A percentile compares a stretch with the other conserved stretches of the same genome.
These are phyloP conservation scores for Aspergillus sp. DNA, from an alignment of 2,329 filamentous ascomycete genomes.

Conservation along the genomic window DNA sequence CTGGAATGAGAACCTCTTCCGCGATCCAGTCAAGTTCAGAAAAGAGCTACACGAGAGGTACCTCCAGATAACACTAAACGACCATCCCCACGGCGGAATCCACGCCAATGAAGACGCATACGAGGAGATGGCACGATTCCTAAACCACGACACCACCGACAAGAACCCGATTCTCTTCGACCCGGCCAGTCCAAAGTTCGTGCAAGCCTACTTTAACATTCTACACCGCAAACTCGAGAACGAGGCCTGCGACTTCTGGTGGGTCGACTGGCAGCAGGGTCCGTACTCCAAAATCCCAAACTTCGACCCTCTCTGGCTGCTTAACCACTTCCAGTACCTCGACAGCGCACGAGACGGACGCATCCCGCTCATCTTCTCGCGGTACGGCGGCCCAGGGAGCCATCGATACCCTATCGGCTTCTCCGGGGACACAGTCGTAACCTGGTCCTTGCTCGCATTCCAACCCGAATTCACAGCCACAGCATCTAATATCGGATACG, in stretches of 20 bases:
- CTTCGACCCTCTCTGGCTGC: conserved; percentile 63
- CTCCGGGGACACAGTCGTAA: conserved; percentile 61
- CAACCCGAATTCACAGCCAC: conserved; percentile 68
- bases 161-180: conserved; percentile 58
- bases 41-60: conserved; percentile 52
- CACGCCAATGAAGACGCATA: conserved; percentile 59
- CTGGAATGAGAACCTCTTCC: conserved; percentile 61
- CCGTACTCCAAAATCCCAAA: conserved; percentile 55
- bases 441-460: conserved; percentile 62
- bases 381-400: conserved; percentile 62
- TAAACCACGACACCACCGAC: conserved; percentile 52
- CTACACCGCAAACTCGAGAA: conserved; percentile 58
- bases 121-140: conserved; percentile 52
- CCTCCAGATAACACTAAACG: conserved; percentile 59
- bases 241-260: conserved; percentile 63
- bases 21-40: conserved; percentile 55
- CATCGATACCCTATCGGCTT: conserved; percentile 67
- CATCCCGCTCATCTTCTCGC: conserved; percentile 56
- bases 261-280: conserved; percentile 69
- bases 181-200: conserved; percentile 53
- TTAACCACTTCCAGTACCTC: conserved; percentile 65
- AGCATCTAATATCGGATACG: conserved; percentile 66
- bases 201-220: conserved; percentile 60
- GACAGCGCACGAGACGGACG: conserved; percentile 49
- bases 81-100: conserved; percentile 63